These are phyloP conservation scores for Acmispon strigosus DNA, from an alignment of 306 rosid species.

Conservation along the genomic window DNA sequence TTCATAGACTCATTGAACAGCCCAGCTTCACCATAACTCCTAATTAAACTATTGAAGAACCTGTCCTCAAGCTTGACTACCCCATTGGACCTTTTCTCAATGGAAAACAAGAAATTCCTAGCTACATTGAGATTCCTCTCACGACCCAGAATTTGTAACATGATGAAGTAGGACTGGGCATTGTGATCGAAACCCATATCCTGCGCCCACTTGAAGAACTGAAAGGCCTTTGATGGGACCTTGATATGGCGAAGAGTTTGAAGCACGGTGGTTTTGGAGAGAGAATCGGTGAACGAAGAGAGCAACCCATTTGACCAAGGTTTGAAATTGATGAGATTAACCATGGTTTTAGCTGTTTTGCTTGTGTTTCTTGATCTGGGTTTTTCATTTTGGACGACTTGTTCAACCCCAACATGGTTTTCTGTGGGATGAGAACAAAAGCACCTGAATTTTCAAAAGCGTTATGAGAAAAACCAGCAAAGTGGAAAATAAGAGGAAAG, in stretches of 20 bases:
- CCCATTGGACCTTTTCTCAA: constrained; percentile 54
- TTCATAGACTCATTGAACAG: constrained; percentile 68
- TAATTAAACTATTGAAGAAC: constrained; percentile 69
- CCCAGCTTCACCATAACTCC: constrained; percentile 65
- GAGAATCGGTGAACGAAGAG: constrained; percentile 35
- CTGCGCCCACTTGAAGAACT: constrained; percentile 58
- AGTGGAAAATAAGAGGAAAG: neutral
- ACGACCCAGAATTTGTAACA: constrained; percentile 57
- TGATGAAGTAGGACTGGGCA: constrained; percentile 46
- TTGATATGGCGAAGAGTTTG: constrained; percentile 51
- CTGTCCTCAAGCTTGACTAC: constrained; percentile 56
- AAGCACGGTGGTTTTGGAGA: constrained; percentile 56
- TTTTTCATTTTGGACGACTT: neutral
- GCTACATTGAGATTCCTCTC: constrained; percentile 58
- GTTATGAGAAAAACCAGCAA: neutral
- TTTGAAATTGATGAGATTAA: constrained; percentile 38
- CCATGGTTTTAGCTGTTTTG: constrained; percentile 45
- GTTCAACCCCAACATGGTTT: neutral
- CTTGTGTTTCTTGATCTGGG: constrained; percentile 33
- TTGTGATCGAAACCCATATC: constrained; percentile 53
- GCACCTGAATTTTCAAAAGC: constrained; percentile 31
- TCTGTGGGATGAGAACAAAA: constrained; percentile 22
- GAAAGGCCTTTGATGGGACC: constrained; percentile 45
- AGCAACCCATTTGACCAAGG: constrained; percentile 51
- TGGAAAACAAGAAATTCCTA: constrained; percentile 65